Base-by-base conservation (phyloP, 2,329 filamentous ascomycete genomes). In the Diaporthe capsici region DNA sequence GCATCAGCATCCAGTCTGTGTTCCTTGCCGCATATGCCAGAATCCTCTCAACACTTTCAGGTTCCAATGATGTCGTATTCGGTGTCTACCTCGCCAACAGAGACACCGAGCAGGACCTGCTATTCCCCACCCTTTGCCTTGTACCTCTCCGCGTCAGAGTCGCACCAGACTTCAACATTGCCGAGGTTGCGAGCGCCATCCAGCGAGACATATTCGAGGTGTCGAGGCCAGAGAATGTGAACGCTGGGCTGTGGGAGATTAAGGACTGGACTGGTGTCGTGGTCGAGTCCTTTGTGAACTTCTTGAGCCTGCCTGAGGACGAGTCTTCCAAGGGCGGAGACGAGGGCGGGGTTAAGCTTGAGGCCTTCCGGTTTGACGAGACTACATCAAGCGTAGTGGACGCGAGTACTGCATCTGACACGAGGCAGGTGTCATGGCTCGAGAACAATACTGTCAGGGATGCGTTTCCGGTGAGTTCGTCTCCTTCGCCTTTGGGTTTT, bases 61-160 rank as follows among this genome's bases (percentile, higher is more conserved):
- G 42, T 17, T 42, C 17, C 6, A 12, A 75, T 4, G 86, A 90
- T 53, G 83, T 94, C 2, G 84, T 95, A 0, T 88, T 98, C 70
- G 96, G 95, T 2, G 84, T 98, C 31, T 98, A 98, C 82, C 89
- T 98, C 12, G 94, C 95, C 57, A 98, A 97, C 82, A 90, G 95
- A 71, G 88, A 89, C 0, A 86, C 88, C 12, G 84, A 88, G 4
- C 85, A 88, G 4, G 81, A 91, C 1, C 84, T 90, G 2, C 79
- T 88, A 0, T 92, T 91, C 44, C 95, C 96, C 0, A 97, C 94
- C 0, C 87, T 98, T 28, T 96, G 94, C 78, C 87, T 98, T 5
- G 88, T 98, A 2, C 95, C 95, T 0, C 84, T 98, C 0, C 87
- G 88, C 15, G 88, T 97, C 2, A 81, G 78, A 8, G 39, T 82